Evolutionary conservation across 768 basidiomycete species (phyloP), one percentile per base, ranked within the genome.

Genomic region (Phylloporus sp.): DNA sequence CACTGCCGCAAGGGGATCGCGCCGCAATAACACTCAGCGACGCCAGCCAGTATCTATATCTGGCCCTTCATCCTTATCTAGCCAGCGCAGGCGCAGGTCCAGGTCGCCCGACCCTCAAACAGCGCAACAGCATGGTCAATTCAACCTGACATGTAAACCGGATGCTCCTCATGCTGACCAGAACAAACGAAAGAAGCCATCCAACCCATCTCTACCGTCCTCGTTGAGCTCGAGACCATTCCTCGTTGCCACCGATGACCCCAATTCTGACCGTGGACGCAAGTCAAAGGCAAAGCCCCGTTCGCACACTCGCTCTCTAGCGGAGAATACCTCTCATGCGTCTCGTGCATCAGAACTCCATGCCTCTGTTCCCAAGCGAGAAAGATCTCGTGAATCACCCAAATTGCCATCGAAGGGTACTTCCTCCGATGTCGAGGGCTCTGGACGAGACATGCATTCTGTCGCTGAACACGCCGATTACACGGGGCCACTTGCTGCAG

Each of bases 401-500:
- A 60, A 54, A 29, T 46, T 60, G 15, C 47, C 51, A 20, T 54
- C 53, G n/a, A 72, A 67, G 55, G 47, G 60, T 8, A 28, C 47
- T 2, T 32, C 58, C 8, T 70, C 70, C 1, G 73, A 74, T 26
- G 55, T 32, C 0, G 59, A 62, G 13, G 67, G 66, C 23, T 62
- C 64, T 1, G 63, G 59, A 16, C 62, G 52, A 38, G 66, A 68
- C 5, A 22, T 46, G 2, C 57, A 58, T 41, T 54, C 43, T 8
- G n/a, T 58, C 22, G 15, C 49, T n/a, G 60, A 59, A 16, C 51
- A 63, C 24, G 18, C 36, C 13, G 67, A 62, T 12, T 66, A 62
- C 26, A 55, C 36, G 36, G 75, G 75, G 0, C 64, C 76, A 8
- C 52, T 76, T 53, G 73, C 77, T 6, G 61, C 67, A 12, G 72